phyloP scores from a whole-genome alignment of 306 rosid genomes.

The Quercus gilva region DNA sequence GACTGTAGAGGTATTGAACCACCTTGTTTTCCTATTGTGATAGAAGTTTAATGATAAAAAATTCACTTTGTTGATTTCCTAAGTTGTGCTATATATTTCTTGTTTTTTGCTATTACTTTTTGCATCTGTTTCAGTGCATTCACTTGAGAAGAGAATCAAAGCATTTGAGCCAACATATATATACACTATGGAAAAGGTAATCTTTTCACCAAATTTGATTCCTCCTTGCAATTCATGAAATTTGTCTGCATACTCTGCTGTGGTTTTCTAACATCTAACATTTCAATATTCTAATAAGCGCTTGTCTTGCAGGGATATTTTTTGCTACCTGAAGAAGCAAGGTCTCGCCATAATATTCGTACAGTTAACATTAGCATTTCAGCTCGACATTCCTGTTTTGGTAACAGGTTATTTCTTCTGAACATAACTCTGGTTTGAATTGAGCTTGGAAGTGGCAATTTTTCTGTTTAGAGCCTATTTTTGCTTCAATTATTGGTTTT shows the following conservation, averaged over 20 bases:
- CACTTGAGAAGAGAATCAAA: conserved; percentile 78
- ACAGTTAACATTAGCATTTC: conserved; percentile 90
- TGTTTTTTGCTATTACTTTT: conserved; percentile 2
- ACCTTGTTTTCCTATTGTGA: no score
- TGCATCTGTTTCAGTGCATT: conserved; percentile 66
- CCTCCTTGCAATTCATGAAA: conserved; percentile 10
- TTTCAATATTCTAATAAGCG: conserved; percentile 2
- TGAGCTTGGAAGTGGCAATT: conserved; percentile 9
- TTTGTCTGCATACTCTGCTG: neutral
- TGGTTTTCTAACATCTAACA: conserved; percentile 14
- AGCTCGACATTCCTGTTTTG: conserved; percentile 94
- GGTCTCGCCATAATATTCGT: conserved; percentile 73
- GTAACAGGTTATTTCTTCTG: conserved; percentile 65
- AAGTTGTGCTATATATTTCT: neutral
- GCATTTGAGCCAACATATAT: conserved; percentile 85
- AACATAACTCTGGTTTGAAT: conserved; percentile 2
- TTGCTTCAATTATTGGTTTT: conserved; percentile 2
- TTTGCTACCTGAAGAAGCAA: conserved; percentile 91
- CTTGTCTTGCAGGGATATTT: conserved; percentile 73
- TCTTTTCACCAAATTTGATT: neutral
- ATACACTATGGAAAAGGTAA: conserved; percentile 96
- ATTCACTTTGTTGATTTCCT: neutral
- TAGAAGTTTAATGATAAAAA: no score
- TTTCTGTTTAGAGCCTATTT: conserved; percentile 1
- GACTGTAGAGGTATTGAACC: no score